Base-by-base conservation (phyloP, 1,284 basidiomycete species). In the Tilletiopsis washingtonensis region DNA sequence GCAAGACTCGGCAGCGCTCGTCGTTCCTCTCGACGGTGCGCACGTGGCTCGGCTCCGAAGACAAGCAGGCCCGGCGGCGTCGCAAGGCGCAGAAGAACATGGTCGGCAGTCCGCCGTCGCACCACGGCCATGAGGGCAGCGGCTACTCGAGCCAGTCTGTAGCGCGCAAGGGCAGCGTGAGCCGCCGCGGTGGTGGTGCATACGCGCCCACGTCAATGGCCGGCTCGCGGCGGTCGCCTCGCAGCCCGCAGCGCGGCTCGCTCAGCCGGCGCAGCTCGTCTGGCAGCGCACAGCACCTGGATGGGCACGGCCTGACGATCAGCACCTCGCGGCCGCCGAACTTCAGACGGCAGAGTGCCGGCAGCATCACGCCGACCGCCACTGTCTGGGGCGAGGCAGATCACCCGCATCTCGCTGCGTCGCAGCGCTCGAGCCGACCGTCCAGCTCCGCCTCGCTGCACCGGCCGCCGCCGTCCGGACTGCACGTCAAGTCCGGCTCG, bases 21-120 rank as follows among this genome's bases (percentile, higher is more conserved):
- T 67, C 58, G 0, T 67, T 68, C 55, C 58, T 68, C 36, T 48
- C 57, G 19, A 64, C 66, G 4, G 66, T 98, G 19, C 90, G 93
- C 14, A 93, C 93, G 2, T 80, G 91, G 49, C 88, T 88, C 9
- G 87, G 81, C 44, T 76, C 85, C 45, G 89, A 93, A 69, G 90
- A 90, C n/a, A 84, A 84, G 71, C 61, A 62, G 49, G 57, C 57
- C 20, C 81, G 81, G 63, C 88, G 93, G 76, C 87, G 87, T 69
- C 87, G 91, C 73, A 81, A 82, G 50, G 39, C 15, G 49, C 11
- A 21, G 37, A 17, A 21, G 29, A 4, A 43, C 19, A n/a, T n/a
- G 29, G n/a, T 9, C 29, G 29, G 29, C 9, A 9, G 9, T 9
- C 14, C 14, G 15, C 38, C 20, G 5, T 48, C 36, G 23, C 11